Evolutionary conservation across 257 asterid genomes (phyloP), one percentile per base, ranked within the genome.

Genomic region (Ajuga chamaepitys): DNA sequence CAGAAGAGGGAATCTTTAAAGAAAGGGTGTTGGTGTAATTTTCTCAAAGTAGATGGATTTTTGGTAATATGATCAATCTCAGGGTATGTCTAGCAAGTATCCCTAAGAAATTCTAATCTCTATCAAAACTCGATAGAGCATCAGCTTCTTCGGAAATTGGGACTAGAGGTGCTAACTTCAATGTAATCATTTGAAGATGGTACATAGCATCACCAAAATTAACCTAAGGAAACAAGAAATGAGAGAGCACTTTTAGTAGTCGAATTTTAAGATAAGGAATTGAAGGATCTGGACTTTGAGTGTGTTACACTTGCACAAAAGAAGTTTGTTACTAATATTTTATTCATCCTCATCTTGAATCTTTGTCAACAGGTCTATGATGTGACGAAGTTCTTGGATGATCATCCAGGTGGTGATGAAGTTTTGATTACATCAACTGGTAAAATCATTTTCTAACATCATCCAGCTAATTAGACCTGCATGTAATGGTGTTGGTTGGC

Each of bases 351-450:
- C 9, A 11, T 12, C n/a, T 0, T 32, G 53, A 7, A 30, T 24
- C 35, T 9, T 54, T 16, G 32, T 35, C 24, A 56, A 68, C 81
- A 91, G 98, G 96, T 88, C 56, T 91, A 83, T 38, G 86, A 91
- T 70, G 96, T 91, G 74, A 86, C 96, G 1, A 88, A 80, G 59
- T 91, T 86, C 84, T 63, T 91, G 87, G 95, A 88, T 37, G 96
- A 91, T 73, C 98, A 91, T 78, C 97, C 97, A 0, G 97, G 98
- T 38, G 98, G 98, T 10, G 98, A 91, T 38, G 98, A 88, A 60
- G 96, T 91, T 56, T 67, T 91, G 83, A 47, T 87, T 78, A 81
- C 92, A 58, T 83, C 95, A 67, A 85, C 96, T 26, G 96, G 96
- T 89, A 73, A 66, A 1, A 7, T 50, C 17, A 21, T 8, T 7